These are phyloP conservation scores for Fusarium solani-melongenae DNA, from an alignment of 2,329 filamentous ascomycete species.

Conservation along the genomic window DNA sequence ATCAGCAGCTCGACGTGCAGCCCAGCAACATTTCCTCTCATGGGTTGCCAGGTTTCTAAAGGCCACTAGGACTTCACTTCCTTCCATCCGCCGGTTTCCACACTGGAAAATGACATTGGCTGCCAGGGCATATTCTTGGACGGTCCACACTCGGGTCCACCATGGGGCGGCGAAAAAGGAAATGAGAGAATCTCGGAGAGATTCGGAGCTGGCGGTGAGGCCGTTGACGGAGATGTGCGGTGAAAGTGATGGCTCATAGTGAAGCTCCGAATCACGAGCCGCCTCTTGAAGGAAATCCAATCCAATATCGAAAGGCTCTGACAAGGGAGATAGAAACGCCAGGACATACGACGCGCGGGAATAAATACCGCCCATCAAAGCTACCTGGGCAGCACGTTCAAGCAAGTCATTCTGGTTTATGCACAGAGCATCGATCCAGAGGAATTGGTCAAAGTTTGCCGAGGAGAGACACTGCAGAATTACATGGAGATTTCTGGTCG, in stretches of 20 bases:
- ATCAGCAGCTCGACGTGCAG: constrained; percentile 1
- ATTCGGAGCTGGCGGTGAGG: background rate
- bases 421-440: constrained; percentile 15
- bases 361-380: constrained; percentile 14
- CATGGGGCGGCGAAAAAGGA: constrained; percentile 13
- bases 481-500: constrained; percentile 9
- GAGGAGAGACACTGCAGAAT: background rate
- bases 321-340: constrained; percentile 5
- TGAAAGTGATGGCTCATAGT: constrained; percentile 11
- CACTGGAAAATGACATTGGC: constrained; percentile 9
- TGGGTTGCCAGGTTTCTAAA: constrained; percentile 3
- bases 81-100: background rate
- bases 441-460: background rate
- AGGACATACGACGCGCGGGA: constrained; percentile 14
- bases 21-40: constrained; percentile 15
- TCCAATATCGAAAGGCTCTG: background rate
- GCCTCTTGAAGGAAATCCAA: constrained; percentile 2
- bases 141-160: constrained; percentile 23
- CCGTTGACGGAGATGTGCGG: constrained; percentile 1
- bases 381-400: constrained; percentile 11
- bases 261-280: background rate
- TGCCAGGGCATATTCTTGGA: constrained; percentile 8
- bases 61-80: background rate
- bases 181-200: constrained; percentile 9
- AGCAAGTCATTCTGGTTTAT: constrained; percentile 16